Base-by-base conservation (phyloP, 352 stramenopile genomes). In the Phytophthora cryptogea region DNA sequence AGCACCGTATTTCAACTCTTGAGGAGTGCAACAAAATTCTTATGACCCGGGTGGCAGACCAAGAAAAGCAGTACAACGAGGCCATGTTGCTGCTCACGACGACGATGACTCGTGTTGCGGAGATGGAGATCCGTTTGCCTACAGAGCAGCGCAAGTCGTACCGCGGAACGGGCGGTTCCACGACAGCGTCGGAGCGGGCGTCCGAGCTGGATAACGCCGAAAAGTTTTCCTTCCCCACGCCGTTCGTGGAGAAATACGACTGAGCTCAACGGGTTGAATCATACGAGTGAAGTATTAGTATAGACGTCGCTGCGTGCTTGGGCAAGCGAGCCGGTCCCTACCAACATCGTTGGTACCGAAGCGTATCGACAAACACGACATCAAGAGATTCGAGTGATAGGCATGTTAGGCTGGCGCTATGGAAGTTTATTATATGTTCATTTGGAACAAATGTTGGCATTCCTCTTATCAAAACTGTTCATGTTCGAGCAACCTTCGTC, bases 1-100 rank as follows among this genome's bases (percentile, higher is more conserved):
- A 87, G 52, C 56, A 84, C 30, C 84, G 80, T 2, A 69, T 94
- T 28, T 55, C 56, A 14, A 72, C 68, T 33, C 63, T 94, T 8
- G 83, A 92, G 35, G 80, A 90, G 46, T 78, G 79, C 60, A 94
- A 94, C 77, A 84, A 87, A 48, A 61, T 81, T 39, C 63, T 94
- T 8, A 68, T 89, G 53, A 87, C 66, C 11, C 82, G 83, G 17
- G 68, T 92, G 36, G 66, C 68, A 0, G 78, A 92, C 37, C 83
- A 93, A 65, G 81, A 94, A 72, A 89, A 87, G 41, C 86, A 94
- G 61, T 92, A 94, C 70, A 84, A 89, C 47, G 81, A 94, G 57
- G 84, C 83, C 20, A 94, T 93, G 86, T 68, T 94, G 59, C 59
- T 94, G 56, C 70, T 94, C 17, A 92, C 82, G 8, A 84, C 89